Evolutionary conservation across 768 basidiomycete species (phyloP).

Genomic region (Lentinus brumalis): DNA sequence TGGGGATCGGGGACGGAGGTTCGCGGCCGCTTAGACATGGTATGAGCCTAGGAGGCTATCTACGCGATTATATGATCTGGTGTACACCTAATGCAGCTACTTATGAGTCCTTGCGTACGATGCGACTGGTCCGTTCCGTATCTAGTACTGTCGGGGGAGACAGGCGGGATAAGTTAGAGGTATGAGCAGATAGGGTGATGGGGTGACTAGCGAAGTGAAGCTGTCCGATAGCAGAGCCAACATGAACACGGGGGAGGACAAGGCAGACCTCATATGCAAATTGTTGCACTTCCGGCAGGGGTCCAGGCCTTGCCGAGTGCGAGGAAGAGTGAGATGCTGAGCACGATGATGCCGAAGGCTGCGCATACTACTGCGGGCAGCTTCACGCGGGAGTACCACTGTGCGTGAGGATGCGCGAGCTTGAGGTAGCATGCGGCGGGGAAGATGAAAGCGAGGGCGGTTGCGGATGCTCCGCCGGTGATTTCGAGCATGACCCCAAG

Average conservation of each 20-base stretch:
- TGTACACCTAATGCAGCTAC: slow-evolving; percentile 7
- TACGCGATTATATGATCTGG: slow-evolving; percentile 2
- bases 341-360: slow-evolving; percentile 72
- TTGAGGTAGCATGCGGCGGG: slow-evolving; percentile 86
- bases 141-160: not conserved
- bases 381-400: slow-evolving; percentile 72
- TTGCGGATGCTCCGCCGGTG: slow-evolving; percentile 94
- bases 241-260: not conserved
- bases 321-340: slow-evolving; percentile 75
- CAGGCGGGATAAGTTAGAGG: not conserved
- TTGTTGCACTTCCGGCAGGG: slow-evolving; percentile 66
- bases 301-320: slow-evolving; percentile 82
- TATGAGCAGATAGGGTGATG: not conserved
- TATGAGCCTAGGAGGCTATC: too few species aligned
- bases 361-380: slow-evolving; percentile 76
- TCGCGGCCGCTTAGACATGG: too few species aligned
- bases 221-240: not conserved
- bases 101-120: slow-evolving; percentile 1
- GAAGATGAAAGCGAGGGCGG: slow-evolving; percentile 91
- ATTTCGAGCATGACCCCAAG: slow-evolving; percentile 98
- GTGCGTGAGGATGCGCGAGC: slow-evolving; percentile 54
- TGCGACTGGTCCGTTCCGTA: not conserved
- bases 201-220: not conserved
- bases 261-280: slow-evolving; percentile 53
- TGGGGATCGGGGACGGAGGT: too few species aligned